A percentile compares a stretch with the other conserved stretches of the same genome.
phyloP scores from a whole-genome alignment of 176 grass and related monocot genomes.

The Areca catechu region DNA sequence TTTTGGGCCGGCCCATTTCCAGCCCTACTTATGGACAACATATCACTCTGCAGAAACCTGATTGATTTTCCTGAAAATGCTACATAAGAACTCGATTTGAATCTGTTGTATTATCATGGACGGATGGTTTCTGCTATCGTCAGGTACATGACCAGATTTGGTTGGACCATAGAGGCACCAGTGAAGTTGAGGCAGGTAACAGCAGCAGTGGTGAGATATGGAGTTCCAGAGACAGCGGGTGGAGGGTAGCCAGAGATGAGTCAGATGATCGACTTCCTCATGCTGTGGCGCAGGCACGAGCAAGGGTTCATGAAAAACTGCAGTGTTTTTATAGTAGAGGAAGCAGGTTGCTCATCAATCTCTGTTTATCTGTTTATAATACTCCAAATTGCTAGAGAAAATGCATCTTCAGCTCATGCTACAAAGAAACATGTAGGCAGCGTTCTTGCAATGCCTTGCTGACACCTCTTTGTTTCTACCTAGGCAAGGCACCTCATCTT shows the following conservation, averaged over 20 bases:
- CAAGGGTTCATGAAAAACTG: background rate
- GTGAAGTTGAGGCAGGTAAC: background rate
- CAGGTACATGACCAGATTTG: background rate
- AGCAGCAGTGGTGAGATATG: background rate
- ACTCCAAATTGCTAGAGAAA: background rate
- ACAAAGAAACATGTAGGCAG: no score
- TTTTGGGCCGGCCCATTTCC: no score
- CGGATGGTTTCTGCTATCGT: background rate
- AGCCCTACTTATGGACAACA: no score
- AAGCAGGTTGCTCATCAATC: background rate
- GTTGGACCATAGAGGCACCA: background rate
- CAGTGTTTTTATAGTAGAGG: background rate
- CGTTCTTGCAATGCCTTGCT: background rate
- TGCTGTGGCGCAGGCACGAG: background rate
- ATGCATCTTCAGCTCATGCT: background rate
- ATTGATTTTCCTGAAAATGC: no score
- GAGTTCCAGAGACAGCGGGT: background rate
- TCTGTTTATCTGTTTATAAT: background rate
- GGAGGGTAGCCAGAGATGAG: background rate
- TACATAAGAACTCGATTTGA: no score
- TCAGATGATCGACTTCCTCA: conserved; percentile 8
- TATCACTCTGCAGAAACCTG: no score
- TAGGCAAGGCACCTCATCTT: background rate
- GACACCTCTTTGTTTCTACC: background rate
- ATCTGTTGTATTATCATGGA: no score